Base-by-base conservation (phyloP, 192 early-diverging fungal genomes). In the Coemansia asiatica region DNA sequence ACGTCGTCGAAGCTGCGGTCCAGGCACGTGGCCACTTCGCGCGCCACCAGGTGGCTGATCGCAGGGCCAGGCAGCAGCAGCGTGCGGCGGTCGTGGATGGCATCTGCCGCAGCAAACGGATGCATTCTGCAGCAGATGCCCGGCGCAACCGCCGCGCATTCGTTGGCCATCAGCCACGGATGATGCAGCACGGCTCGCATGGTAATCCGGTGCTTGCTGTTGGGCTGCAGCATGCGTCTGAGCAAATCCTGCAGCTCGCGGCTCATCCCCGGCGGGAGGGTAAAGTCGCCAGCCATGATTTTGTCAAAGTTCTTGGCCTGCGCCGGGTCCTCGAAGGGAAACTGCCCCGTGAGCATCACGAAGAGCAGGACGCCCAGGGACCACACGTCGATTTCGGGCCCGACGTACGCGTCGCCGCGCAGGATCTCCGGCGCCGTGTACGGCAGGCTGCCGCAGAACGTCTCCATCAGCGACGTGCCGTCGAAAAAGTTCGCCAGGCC, bases 361-460 rank as follows among this genome's bases (percentile, higher is more conserved):
- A 94, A 98, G 23, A 98, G 73, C 12, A 93, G 82, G 2, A 98
- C 90, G 9, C 96, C 96, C 27, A 97, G 76, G 40, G 93, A 95
- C 96, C 96, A 98, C 27, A 92, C 89, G 63, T 98, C 96, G 31
- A 98, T 88, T 63, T 98, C 96, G 5, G 96, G 94, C 3, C 96
- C 96, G 59, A 82, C 77, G 68, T 98, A 98, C 46, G 89, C 92
- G 59, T 91, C 89, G 25, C 92, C 95, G 59, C 92, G 83, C 46
- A 96, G 88, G 72, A 98, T 94, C 84, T 98, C 96, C 50, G 91
- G 91, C 26, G 88, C 87, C 29, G 90, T 89, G 62, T 95, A 97
- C 9, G 94, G 91, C 49, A 96, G 84, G 53, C 92, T 94, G 82
- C 95, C 95, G 83, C 95, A 98, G 38, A 95, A 94, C 2, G 94